phyloP scores from a whole-genome alignment of 2,329 filamentous ascomycete species.

The Penicillium italicum region DNA sequence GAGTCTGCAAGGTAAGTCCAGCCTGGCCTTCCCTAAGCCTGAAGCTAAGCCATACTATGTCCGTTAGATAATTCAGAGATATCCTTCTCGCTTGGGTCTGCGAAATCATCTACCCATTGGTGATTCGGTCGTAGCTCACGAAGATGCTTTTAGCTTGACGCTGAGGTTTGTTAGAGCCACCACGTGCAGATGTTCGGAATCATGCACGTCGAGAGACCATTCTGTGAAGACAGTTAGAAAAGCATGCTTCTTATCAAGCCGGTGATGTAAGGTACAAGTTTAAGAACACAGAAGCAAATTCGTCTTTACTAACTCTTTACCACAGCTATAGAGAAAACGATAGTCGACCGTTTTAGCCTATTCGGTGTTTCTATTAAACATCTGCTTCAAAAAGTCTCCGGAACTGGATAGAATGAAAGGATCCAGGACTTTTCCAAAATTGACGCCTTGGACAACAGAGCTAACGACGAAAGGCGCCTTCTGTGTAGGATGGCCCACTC shows the following conservation, averaged over 20 bases:
- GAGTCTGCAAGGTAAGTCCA: neutral
- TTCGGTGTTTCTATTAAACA: neutral
- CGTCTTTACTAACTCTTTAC: neutral
- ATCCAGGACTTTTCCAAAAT: neutral
- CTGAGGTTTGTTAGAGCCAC: neutral
- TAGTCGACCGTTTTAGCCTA: neutral
- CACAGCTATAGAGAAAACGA: neutral
- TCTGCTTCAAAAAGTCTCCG: neutral
- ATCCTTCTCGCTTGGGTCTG: neutral
- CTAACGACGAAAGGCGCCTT: neutral
- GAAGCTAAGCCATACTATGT: neutral
- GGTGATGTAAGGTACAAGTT: fast-evolving
- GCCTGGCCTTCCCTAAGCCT: neutral
- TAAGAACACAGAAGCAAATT: neutral
- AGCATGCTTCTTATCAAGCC: neutral
- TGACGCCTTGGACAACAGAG: neutral
- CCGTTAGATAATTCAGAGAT: neutral
- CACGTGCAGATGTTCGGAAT: neutral
- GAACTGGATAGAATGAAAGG: neutral
- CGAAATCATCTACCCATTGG: neutral
- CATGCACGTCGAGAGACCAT: neutral
- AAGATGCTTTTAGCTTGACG: neutral
- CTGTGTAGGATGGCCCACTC: no score
- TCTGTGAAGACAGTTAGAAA: neutral
- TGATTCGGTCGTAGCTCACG: neutral